phyloP scores from a whole-genome alignment of 352 stramenopile genomes.

The Phytophthora pseudosyringae region DNA sequence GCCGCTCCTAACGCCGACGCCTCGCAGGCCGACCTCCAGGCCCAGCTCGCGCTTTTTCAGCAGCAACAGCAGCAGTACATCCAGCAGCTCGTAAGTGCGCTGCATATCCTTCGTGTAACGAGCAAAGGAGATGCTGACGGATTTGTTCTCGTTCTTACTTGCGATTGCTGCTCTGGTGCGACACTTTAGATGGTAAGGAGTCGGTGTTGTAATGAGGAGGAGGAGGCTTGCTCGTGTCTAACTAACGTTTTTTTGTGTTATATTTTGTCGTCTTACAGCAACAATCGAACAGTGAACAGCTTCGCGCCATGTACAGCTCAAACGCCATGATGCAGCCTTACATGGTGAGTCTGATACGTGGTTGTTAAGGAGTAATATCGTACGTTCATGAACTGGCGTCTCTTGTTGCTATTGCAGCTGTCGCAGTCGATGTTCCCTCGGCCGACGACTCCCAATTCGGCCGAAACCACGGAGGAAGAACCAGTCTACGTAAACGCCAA shows the following conservation, averaged over 20 bases:
- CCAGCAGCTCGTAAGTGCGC: constrained; percentile 49
- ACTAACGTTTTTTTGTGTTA: constrained; percentile 14
- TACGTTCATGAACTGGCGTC: neutral
- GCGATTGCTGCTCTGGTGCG: constrained; percentile 1
- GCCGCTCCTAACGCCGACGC: constrained; percentile 17
- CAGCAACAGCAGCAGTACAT: constrained; percentile 72
- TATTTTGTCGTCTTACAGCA: constrained; percentile 28
- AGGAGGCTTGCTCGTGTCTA: neutral
- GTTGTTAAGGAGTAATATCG: neutral
- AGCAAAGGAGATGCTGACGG: constrained; percentile 10
- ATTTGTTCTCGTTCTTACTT: constrained; percentile 2
- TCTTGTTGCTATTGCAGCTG: constrained; percentile 36
- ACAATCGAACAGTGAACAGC: constrained; percentile 80
- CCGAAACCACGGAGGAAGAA: constrained; percentile 79
- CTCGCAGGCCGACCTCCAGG: constrained; percentile 49
- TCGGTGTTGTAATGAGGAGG: neutral
- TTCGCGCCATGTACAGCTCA: constrained; percentile 82
- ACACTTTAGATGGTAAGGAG: constrained; percentile 43
- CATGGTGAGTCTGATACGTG: constrained; percentile 52
- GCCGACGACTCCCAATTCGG: constrained; percentile 48
- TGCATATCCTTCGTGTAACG: neutral
- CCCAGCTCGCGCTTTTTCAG: constrained; percentile 62
- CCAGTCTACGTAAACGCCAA: constrained; percentile 92
- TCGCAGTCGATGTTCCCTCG: constrained; percentile 75
- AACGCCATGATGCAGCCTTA: constrained; percentile 88